Percentiles rank a stretch among this genome's conserved stretches.
Evolutionary conservation across 2,329 filamentous ascomycete species (phyloP).

Genomic region (Colletotrichum cuscutae): DNA sequence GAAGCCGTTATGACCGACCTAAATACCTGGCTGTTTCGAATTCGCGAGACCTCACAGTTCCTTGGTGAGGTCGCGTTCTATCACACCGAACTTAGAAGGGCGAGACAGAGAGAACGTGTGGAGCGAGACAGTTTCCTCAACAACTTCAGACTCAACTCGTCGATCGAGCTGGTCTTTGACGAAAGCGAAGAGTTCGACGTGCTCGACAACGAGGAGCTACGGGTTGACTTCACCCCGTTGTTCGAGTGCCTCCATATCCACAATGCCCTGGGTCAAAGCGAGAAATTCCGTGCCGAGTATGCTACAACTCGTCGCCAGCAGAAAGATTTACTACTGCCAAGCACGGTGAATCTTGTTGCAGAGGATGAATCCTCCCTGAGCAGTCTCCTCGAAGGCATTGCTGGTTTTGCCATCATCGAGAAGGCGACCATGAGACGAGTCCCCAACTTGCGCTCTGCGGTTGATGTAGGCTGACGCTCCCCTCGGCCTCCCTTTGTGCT

Average conservation of each 20-base stretch:
- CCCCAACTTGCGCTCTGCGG: conserved; percentile 81
- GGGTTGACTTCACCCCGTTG: conserved; percentile 93
- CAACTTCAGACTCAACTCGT: conserved; percentile 92
- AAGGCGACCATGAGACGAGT: conserved; percentile 90
- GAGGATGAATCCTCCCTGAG: conserved; percentile 90
- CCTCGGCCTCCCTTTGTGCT: neutral
- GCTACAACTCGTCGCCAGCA: conserved; percentile 90
- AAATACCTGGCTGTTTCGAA: conserved; percentile 95
- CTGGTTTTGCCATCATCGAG: conserved; percentile 96
- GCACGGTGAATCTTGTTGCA: conserved; percentile 78
- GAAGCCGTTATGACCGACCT: conserved; percentile 97
- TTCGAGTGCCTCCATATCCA: conserved; percentile 98
- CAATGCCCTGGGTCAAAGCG: conserved; percentile 89
- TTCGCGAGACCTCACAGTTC: conserved; percentile 95
- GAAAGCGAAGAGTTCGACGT: conserved; percentile 97
- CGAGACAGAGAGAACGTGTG: conserved; percentile 83
- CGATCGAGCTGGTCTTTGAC: conserved; percentile 94
- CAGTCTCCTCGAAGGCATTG: conserved; percentile 90
- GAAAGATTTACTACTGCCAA: conserved; percentile 88
- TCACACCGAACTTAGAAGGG: conserved; percentile 88
- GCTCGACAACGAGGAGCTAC: conserved; percentile 92
- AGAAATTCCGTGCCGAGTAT: conserved; percentile 91
- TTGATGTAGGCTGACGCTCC: conserved; percentile 73
- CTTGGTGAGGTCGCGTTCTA: conserved; percentile 97
- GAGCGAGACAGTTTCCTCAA: conserved; percentile 79